phyloP scores from a whole-genome alignment of 2,329 filamentous ascomycete species.

The Diplodia mutila region DNA sequence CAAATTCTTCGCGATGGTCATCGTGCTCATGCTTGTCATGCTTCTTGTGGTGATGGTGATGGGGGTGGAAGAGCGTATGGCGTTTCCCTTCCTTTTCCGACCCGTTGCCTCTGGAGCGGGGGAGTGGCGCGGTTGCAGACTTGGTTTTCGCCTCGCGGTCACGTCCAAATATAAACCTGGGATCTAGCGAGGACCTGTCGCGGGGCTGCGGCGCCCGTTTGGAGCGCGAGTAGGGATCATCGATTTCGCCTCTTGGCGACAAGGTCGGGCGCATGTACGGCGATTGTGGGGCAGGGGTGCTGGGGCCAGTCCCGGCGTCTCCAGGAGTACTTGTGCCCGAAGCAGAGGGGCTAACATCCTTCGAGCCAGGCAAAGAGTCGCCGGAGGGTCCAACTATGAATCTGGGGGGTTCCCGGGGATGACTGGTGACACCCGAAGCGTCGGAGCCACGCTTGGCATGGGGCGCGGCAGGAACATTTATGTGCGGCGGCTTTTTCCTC shows the following conservation, averaged over 20 bases:
- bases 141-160: slow-evolving; percentile 43
- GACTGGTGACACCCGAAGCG: slow-evolving; percentile 40
- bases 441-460: slow-evolving; percentile 21
- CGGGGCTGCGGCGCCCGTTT: slow-evolving; percentile 72
- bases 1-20: slow-evolving; percentile 51
- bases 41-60: slow-evolving; percentile 54
- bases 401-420: slow-evolving; percentile 54
- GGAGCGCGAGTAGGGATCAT: slow-evolving; percentile 86
- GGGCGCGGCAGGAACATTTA: slow-evolving; percentile 45
- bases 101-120: slow-evolving; percentile 51
- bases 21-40: slow-evolving; percentile 52
- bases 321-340: slow-evolving; percentile 54
- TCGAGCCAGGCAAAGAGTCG: slow-evolving; percentile 58
- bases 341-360: slow-evolving; percentile 66
- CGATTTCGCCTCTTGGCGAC: slow-evolving; percentile 70
- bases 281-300: slow-evolving; percentile 51
- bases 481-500: slow-evolving; percentile 30
- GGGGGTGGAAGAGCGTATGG: slow-evolving; percentile 58
- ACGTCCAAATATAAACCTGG: slow-evolving; percentile 80
- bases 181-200: slow-evolving; percentile 70
- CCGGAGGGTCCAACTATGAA: slow-evolving; percentile 62
- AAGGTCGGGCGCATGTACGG: slow-evolving; percentile 77
- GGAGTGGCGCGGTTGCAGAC: slow-evolving; percentile 43
- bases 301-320: slow-evolving; percentile 39
- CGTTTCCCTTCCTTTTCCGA: slow-evolving; percentile 53